Evolutionary conservation across 805 yeast genomes (phyloP).

Genomic region (Ogataea saltuana): DNA sequence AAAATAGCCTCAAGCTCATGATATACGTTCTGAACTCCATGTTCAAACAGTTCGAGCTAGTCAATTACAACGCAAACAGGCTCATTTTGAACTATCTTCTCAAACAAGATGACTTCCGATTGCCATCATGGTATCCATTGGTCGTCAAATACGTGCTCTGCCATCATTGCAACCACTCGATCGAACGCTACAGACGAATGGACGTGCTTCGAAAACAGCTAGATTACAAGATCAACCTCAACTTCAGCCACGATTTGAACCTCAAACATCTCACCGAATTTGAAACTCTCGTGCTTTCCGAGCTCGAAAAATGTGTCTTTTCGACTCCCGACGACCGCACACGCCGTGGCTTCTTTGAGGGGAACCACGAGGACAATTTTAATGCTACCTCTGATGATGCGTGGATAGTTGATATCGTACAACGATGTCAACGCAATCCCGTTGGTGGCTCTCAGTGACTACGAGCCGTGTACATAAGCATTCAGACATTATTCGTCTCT

Average conservation of each 20-base stretch:
- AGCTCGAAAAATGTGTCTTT: constrained; percentile 5
- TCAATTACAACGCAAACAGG: constrained; percentile 21
- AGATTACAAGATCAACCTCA: constrained; percentile 15
- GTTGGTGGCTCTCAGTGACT: no score
- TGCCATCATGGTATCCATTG: constrained; percentile 21
- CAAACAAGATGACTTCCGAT: constrained; percentile 10
- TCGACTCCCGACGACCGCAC: no score
- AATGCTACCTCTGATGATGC: neutral
- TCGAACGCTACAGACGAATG: constrained; percentile 20
- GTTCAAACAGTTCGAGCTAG: constrained; percentile 10
- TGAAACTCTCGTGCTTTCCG: constrained; percentile 3
- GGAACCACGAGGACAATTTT: neutral
- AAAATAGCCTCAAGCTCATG: constrained; percentile 17
- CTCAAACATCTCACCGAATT: constrained; percentile 1
- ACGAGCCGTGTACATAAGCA: neutral
- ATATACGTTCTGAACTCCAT: constrained; percentile 21
- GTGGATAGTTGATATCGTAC: constrained; percentile 10
- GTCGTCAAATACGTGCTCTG: constrained; percentile 22
- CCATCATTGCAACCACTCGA: constrained; percentile 18
- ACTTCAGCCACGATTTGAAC: constrained; percentile 10
- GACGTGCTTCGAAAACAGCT: constrained; percentile 23
- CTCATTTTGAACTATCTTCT: constrained; percentile 19
- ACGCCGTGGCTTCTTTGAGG: no score
- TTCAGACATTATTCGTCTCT: neutral
- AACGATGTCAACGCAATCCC: constrained; percentile 2